These are phyloP conservation scores for Tardiomyces blankii DNA, from an alignment of 1,139 yeast genomes.

Conservation along the genomic window DNA sequence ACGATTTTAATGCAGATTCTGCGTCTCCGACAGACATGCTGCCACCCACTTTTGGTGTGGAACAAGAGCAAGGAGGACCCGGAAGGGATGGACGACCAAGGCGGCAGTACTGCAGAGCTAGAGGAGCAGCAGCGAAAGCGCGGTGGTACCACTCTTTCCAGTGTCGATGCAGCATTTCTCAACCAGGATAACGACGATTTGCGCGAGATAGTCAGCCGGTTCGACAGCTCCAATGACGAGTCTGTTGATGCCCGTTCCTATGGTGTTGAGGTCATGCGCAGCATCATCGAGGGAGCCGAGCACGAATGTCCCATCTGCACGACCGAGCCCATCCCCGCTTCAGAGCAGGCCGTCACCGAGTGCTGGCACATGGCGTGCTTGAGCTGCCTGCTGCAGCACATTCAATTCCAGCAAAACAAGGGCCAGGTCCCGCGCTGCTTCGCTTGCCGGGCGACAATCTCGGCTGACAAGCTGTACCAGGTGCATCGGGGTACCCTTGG, in stretches of 20 bases:
- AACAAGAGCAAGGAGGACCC: constrained; percentile 9
- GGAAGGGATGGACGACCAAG: constrained; percentile 1
- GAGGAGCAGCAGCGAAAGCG: constrained; percentile 3
- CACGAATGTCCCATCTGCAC: constrained; percentile 84
- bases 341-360: constrained; percentile 54
- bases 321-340: constrained; percentile 39
- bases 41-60: constrained; percentile 58
- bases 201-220: constrained; percentile 1
- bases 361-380: constrained; percentile 80
- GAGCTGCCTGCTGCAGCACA: constrained; percentile 62
- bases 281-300: constrained; percentile 28
- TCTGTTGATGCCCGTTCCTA: constrained; percentile 11
- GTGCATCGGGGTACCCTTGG: constrained; percentile 14
- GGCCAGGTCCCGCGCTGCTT: constrained; percentile 27
- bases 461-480: constrained; percentile 13
- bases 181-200: constrained; percentile 8
- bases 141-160: no score
- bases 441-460: constrained; percentile 8
- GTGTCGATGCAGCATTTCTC: background rate
- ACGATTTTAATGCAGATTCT: constrained; percentile 75
- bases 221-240: background rate
- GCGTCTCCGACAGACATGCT: constrained; percentile 78
- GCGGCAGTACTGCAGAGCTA: constrained; percentile 4
- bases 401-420: constrained; percentile 27
- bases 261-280: constrained; percentile 29